A percentile compares a stretch with the other conserved stretches of the same genome.
Conservation (phyloP, 2,329 filamentous ascomycete species). For the Fusarium liriodendri region DNA sequence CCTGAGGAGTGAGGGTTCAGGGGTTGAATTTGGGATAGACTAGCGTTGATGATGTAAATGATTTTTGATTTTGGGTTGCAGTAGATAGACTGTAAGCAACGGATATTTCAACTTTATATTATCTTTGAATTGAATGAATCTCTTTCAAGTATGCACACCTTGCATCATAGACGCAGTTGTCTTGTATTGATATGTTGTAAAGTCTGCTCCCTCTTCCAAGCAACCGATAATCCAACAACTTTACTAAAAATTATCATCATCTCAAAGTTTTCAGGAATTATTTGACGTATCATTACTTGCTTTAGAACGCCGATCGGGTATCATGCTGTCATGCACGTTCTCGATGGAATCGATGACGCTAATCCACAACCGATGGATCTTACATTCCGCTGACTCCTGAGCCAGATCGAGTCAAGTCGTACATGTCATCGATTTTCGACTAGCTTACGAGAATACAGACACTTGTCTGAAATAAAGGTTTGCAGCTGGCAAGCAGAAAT, state of each 20-base stretch:
- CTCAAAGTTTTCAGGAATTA: background rate
- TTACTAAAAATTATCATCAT: too few species aligned
- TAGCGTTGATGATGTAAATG: background rate
- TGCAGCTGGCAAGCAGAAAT: background rate
- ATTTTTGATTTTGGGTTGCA: background rate
- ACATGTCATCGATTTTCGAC: background rate
- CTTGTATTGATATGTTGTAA: too few species aligned
- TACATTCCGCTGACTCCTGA: background rate
- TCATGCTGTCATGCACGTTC: background rate
- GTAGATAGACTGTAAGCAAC: background rate
- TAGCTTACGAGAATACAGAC: background rate
- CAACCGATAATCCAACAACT: background rate
- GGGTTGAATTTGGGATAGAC: background rate
- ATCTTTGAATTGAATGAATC: background rate
- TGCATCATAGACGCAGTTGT: rapidly evolving
- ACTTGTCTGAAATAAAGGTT: background rate
- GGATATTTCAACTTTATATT: background rate
- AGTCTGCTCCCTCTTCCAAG: background rate
- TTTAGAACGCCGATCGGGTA: background rate
- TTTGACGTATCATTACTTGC: background rate
- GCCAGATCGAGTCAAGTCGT: background rate
- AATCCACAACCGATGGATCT: background rate
- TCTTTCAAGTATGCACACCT: background rate
- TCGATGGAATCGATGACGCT: background rate
- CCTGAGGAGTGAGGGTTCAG: background rate